Base-by-base conservation (phyloP, 192 early-diverging fungal genomes). In the Entophlyctis helioformis region DNA sequence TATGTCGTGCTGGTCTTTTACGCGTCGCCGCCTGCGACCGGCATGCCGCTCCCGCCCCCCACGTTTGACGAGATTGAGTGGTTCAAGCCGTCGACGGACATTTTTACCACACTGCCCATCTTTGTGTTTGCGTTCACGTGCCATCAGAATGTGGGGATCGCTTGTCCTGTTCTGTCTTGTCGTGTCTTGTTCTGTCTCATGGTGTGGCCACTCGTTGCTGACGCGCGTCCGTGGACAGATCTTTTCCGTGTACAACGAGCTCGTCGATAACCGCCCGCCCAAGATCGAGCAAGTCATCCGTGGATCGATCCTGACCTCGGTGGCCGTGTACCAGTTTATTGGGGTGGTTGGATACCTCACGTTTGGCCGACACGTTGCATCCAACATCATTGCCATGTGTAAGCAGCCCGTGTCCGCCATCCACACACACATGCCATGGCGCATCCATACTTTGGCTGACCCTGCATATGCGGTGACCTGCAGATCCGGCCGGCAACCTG, bases 51-150 rank as follows among this genome's bases (percentile, higher is more conserved):
- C n/a, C 38, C 44, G 7, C 32, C 47, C 13, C 51, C 54, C 23
- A 23, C 35, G 5, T 60, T 36, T 46, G 48, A 39, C 6, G 65
- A 71, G 2, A 45, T 76, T 18, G 42, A 28, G 15, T 75, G 68
- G 68, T 39, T 68, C 38, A 63, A 63, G 26, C n/a, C 72, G 33
- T 63, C 60, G 74, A 64, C 12, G 65, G 70, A 28, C 76, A 86
- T 62, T 78, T 88, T 65, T 69, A 77, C 18, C 72, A 39, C 74
- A 18, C 57, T 96, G 34, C 96, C 96, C 1, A 86, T 98, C 24
- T 98, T 98, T 75, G 86, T 98, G 16, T 98, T 98, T 77, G 90
- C 90, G 8, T 98, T 95, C 51, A 98, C 96, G 18, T 98, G 95
- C 59, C 94, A 98, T 63, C 94, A 98, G 63, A 98, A 98, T 62